Percentiles rank a stretch among this genome's conserved stretches.
phyloP scores from a whole-genome alignment of 805 yeast species.

The Lipomyces starkeyi region DNA sequence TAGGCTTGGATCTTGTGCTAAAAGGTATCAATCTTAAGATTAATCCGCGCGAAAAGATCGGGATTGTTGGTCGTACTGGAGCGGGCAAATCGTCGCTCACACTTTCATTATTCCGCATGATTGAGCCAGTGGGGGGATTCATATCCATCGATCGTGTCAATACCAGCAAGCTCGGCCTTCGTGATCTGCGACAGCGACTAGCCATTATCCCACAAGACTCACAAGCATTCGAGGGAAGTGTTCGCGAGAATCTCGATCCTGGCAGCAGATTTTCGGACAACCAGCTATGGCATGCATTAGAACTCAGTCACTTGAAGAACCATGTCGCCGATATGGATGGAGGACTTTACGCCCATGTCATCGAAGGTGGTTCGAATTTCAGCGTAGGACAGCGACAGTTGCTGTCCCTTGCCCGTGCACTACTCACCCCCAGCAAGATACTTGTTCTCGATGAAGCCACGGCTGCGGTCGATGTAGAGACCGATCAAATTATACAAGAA shows the following conservation, averaged over 20 bases:
- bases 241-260: conserved; percentile 88
- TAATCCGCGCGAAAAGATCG: conserved; percentile 79
- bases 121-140: conserved; percentile 72
- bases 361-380: conserved; percentile 81
- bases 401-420: conserved; percentile 80
- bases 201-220: conserved; percentile 95
- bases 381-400: conserved; percentile 89
- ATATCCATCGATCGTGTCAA: conserved; percentile 76
- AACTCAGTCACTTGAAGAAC: conserved; percentile 74
- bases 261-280: conserved; percentile 67
- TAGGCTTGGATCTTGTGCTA: conserved; percentile 72
- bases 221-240: conserved; percentile 84
- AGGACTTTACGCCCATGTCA: conserved; percentile 60
- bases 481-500: conserved; percentile 78
- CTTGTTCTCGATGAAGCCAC: conserved; percentile 85
- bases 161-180: conserved; percentile 70
- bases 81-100: conserved; percentile 93
- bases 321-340: conserved; percentile 64
- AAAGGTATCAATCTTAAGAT: conserved; percentile 67
- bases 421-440: conserved; percentile 74
- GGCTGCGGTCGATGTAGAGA: conserved; percentile 91
- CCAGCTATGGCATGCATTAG: conserved; percentile 81
- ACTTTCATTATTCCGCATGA: conserved; percentile 79
- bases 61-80: conserved; percentile 96
- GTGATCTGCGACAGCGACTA: conserved; percentile 74